A percentile compares a stretch with the other conserved stretches of the same genome.
These are phyloP conservation scores for Arctostaphylos glauca DNA, from an alignment of 148 eudicot genomes.

Conservation along the genomic window DNA sequence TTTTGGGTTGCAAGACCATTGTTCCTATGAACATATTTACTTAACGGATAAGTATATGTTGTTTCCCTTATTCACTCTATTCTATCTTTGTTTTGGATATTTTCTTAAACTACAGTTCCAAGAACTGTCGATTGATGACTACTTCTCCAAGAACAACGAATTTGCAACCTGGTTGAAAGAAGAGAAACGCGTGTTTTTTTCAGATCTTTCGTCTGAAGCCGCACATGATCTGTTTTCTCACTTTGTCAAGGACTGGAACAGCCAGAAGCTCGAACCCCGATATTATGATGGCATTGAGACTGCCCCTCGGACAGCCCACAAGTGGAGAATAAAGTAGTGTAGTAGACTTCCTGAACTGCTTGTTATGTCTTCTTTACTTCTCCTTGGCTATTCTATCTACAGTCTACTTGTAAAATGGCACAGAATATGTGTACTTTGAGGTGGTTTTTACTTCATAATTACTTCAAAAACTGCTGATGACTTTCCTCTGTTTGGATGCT, in stretches of 20 bases:
- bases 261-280: constrained; percentile 49
- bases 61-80: neutral
- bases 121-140: constrained; percentile 69
- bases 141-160: constrained; percentile 90
- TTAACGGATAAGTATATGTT: neutral
- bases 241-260: constrained; percentile 74
- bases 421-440: neutral
- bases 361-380: neutral
- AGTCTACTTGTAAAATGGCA: neutral
- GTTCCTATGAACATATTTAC: neutral
- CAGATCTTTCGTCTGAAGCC: constrained; percentile 78
- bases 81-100: neutral
- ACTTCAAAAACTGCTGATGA: no score
- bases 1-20: neutral
- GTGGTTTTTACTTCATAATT: neutral
- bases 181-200: constrained; percentile 66
- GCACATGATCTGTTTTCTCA: constrained; percentile 63
- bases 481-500: no score
- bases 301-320: constrained; percentile 77
- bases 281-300: constrained; percentile 77
- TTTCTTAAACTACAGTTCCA: constrained; percentile 42
- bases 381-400: neutral
- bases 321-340: constrained; percentile 68
- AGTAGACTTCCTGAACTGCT: constrained; percentile 1
- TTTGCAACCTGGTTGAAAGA: constrained; percentile 93